Evolutionary conservation across 768 basidiomycete genomes (phyloP), one percentile per base, ranked within the genome.

Genomic region (Cyathus striatus): DNA sequence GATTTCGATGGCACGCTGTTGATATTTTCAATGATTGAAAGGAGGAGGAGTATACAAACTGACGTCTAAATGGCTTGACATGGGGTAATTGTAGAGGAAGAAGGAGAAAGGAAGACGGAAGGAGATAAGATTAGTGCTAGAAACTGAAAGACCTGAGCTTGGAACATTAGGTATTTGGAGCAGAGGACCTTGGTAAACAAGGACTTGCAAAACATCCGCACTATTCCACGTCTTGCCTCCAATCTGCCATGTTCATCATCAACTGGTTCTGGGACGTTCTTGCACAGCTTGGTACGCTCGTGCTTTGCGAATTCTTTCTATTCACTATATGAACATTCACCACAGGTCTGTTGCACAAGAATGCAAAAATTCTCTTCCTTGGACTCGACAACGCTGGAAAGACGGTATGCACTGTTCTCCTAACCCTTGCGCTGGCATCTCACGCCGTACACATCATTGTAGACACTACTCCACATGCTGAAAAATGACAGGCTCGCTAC

Each of bases 301-400:
- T 45, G 80, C 65, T 45, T 26, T 33, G 14, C 35, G 30, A 14
- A 40, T 14, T 9, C 17, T 18, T 12, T 23, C 17, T 9, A 21
- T 40, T 12, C 21, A 22, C 14, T 41, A 10, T 9, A 27, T n/a
- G 23, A 7, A 21, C 20, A 40, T 23, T 14, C 6, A 44, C 30
- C 25, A 33, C 38, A 94, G 92, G 92, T 51, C 75, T 95, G 55
- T 57, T 86, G 69, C 89, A 93, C 76, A 96, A 99, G 86, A 97
- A 96, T 62, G 96, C 96, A 52, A 99, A 98, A 79, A 96, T 99
- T 62, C 79, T 99, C 50, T 99, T 99, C 83, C 80, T 99, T 41
- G 96, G 96, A 49, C 79, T 98, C 43, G 95, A 98, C 64, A 99
- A 98, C 73, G 96, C 96, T 41, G 95, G 96, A 60, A 99, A 98